phyloP scores from a whole-genome alignment of 1,284 basidiomycete genomes.

The Psilocybe mexicana region DNA sequence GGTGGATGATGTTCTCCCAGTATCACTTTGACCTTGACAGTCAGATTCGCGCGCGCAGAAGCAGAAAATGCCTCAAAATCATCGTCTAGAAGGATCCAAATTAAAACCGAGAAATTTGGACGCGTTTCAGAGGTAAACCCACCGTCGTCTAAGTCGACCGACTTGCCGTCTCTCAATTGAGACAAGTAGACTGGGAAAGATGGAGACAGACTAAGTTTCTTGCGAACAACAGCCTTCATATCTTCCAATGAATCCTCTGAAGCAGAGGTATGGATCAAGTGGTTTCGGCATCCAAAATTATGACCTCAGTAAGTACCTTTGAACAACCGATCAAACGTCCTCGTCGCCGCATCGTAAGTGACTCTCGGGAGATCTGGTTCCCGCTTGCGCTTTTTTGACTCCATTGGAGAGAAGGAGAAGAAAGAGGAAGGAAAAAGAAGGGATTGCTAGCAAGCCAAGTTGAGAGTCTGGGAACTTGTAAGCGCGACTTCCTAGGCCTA shows the following conservation, averaged over 20 bases:
- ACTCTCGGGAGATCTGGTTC: slow-evolving; percentile 48
- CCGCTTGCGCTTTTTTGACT: slow-evolving; percentile 48
- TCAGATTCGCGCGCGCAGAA: slow-evolving; percentile 35
- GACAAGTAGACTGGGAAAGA: slow-evolving; percentile 47
- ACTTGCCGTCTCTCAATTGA: slow-evolving; percentile 53
- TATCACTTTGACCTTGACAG: slow-evolving; percentile 17
- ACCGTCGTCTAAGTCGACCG: slow-evolving; percentile 75
- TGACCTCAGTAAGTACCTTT: slow-evolving; percentile 49
- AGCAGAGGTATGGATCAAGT: slow-evolving; percentile 4
- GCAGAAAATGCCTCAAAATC: slow-evolving; percentile 73
- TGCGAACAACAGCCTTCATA: slow-evolving; percentile 54
- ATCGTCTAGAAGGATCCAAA: slow-evolving; percentile 49
- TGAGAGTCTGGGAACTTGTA: slow-evolving; percentile 10
- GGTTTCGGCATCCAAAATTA: neutral
- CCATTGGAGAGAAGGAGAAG: slow-evolving; percentile 32
- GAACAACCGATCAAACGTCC: slow-evolving; percentile 65
- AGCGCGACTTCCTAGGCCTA: slow-evolving; percentile 7
- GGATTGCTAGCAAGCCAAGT: slow-evolving; percentile 10
- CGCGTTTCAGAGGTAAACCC: slow-evolving; percentile 20
- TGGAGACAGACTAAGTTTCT: slow-evolving; percentile 54
- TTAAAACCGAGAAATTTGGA: neutral
- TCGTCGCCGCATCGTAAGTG: slow-evolving; percentile 50
- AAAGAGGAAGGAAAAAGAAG: slow-evolving; percentile 9
- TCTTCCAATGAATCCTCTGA: slow-evolving; percentile 61
- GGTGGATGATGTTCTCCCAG: slow-evolving; percentile 7